Percentiles rank a stretch among this genome's conserved stretches.
phyloP scores from a whole-genome alignment of 495 filamentous ascomycete genomes.

The Lentithecium fluviatile region DNA sequence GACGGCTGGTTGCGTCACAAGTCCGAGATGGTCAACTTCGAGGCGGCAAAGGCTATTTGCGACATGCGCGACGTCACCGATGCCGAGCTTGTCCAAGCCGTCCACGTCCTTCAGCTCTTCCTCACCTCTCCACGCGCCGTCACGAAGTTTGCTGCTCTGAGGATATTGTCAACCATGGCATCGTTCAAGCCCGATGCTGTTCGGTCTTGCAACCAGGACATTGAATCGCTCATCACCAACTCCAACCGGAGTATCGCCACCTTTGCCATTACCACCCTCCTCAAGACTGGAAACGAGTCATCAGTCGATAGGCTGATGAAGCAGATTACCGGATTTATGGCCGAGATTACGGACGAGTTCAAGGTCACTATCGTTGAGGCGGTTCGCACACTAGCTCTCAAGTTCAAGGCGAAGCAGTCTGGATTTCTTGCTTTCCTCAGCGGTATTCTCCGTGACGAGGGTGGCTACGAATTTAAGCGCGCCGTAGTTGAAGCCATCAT shows the following conservation, averaged over 20 bases:
- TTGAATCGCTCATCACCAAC: conserved; percentile 93
- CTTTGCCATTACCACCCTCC: conserved; percentile 93
- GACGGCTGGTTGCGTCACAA: conserved; percentile 66
- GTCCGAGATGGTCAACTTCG: conserved; percentile 99
- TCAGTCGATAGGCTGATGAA: conserved; percentile 98
- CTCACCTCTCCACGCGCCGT: conserved; percentile 88
- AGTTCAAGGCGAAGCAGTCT: conserved; percentile 97
- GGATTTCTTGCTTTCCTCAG: conserved; percentile 97
- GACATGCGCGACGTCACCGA: conserved; percentile 91
- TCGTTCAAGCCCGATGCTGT: conserved; percentile 92
- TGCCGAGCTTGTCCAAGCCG: conserved; percentile 84
- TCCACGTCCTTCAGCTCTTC: conserved; percentile 94
- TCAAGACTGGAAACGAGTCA: conserved; percentile 97
- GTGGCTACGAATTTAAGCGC: conserved; percentile 97
- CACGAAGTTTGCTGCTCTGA: conserved; percentile 96
- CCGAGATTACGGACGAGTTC: conserved; percentile 72
- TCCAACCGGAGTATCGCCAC: conserved; percentile 96
- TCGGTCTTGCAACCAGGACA: conserved; percentile 91
- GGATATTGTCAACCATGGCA: conserved; percentile 94
- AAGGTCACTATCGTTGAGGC: conserved; percentile 99
- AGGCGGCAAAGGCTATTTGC: conserved; percentile 96
- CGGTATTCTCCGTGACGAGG: conserved; percentile 91
- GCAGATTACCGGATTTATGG: conserved; percentile 58
- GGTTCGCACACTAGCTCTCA: conserved; percentile 91
- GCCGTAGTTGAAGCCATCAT: conserved; percentile 99